Percentiles rank a stretch among this genome's conserved stretches.
Conservation (phyloP, 2,329 filamentous ascomycete genomes). For the Daldinia sp. region DNA sequence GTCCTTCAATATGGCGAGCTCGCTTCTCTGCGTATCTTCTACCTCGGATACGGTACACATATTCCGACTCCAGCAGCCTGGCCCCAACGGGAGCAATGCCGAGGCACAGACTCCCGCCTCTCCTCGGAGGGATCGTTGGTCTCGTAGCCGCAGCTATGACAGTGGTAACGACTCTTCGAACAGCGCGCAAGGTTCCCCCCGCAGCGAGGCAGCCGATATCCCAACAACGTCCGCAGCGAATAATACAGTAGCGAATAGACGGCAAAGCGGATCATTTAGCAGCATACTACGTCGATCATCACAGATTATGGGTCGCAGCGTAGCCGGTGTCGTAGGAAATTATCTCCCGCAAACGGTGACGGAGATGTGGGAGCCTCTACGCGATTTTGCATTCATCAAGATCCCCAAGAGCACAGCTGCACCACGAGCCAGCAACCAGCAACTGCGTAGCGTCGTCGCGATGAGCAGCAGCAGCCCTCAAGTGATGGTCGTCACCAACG, state of each 20-base stretch:
- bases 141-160: conserved; percentile 62
- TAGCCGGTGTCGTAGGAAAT: conserved; percentile 87
- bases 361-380: conserved; percentile 95
- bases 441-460: conserved; percentile 89
- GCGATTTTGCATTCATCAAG: conserved; percentile 97
- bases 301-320: conserved; percentile 87
- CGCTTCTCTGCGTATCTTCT: conserved; percentile 92
- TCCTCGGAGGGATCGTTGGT: conserved; percentile 60
- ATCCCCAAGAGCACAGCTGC: conserved; percentile 69
- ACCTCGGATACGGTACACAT: conserved; percentile 97
- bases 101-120: conserved; percentile 53
- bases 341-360: conserved; percentile 94
- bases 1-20: conserved; percentile 96
- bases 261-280: conserved; percentile 80
- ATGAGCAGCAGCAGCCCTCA: conserved; percentile 95
- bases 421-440: conserved; percentile 47
- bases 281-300: conserved; percentile 94
- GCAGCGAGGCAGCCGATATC: conserved; percentile 57
- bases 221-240: conserved; percentile 41
- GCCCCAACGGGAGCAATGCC: conserved; percentile 49
- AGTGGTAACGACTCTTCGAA: conserved; percentile 62
- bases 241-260: conserved; percentile 49
- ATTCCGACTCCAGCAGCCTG: conserved; percentile 74
- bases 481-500: conserved; percentile 97
- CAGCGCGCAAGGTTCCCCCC: conserved; percentile 55